These are phyloP conservation scores for Fusarium buxicola DNA, from an alignment of 2,329 filamentous ascomycete genomes.

Conservation along the genomic window DNA sequence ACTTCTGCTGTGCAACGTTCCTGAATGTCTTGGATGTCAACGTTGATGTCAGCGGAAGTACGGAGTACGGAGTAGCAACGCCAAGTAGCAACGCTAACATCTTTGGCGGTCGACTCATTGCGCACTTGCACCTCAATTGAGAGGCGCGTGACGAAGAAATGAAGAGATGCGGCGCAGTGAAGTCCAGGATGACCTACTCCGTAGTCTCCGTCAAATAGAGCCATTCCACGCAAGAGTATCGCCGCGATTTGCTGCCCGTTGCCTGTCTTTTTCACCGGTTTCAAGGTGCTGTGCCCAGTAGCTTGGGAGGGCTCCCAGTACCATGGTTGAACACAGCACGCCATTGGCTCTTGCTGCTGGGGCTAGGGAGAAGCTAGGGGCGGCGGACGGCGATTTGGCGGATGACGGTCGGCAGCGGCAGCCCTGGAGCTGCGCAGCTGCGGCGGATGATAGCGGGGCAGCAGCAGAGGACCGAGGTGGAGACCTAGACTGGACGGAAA, in stretches of 20 bases:
- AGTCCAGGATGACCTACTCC: neutral
- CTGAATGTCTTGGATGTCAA: conserved; percentile 22
- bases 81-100: conserved; percentile 8
- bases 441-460: conserved; percentile 13
- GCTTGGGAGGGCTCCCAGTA: conserved; percentile 32
- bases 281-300: conserved; percentile 21
- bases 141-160: neutral
- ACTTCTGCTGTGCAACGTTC: conserved; percentile 31
- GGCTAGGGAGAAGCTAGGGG: conserved; percentile 13
- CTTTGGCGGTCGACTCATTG: neutral
- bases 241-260: conserved; percentile 5
- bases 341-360: conserved; percentile 33
- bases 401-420: conserved; percentile 21
- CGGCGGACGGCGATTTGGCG: conserved; percentile 18
- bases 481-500: conserved; percentile 10
- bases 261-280: conserved; percentile 9
- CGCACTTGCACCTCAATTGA: neutral
- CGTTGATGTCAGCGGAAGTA: conserved; percentile 21
- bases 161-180: conserved; percentile 5
- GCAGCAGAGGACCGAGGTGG: conserved; percentile 13
- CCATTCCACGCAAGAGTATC: conserved; percentile 1
- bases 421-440: conserved; percentile 29
- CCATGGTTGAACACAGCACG: conserved; percentile 26
- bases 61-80: too few species aligned
- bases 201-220: neutral